Percentiles rank a stretch among this genome's conserved stretches.
These are phyloP conservation scores for Phytopythium ostracodes DNA, from an alignment of 352 stramenopile genomes.

Conservation along the genomic window DNA sequence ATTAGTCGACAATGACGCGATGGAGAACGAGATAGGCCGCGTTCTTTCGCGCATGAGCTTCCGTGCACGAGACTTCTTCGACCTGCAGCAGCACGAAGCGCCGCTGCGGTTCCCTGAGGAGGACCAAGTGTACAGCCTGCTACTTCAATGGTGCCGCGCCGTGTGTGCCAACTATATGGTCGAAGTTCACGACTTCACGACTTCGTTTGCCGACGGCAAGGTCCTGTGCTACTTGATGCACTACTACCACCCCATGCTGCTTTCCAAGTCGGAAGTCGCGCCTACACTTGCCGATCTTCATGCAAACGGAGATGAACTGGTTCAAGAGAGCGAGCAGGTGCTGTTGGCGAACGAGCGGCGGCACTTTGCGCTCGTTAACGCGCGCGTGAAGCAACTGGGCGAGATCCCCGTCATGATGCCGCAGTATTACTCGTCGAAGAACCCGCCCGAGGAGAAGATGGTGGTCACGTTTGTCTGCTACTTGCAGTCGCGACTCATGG, in stretches of 20 bases:
- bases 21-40: slow-evolving; percentile 77
- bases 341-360: slow-evolving; percentile 65
- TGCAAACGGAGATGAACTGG: slow-evolving; percentile 9
- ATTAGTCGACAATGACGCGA: slow-evolving; percentile 70
- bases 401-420: slow-evolving; percentile 90
- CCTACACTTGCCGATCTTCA: slow-evolving; percentile 35
- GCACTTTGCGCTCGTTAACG: slow-evolving; percentile 89
- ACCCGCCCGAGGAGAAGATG: slow-evolving; percentile 91
- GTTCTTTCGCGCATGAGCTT: slow-evolving; percentile 73
- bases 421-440: slow-evolving; percentile 82
- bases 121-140: slow-evolving; percentile 57
- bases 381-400: slow-evolving; percentile 88
- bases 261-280: slow-evolving; percentile 64
- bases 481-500: slow-evolving; percentile 92
- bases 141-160: slow-evolving; percentile 91
- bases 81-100: slow-evolving; percentile 27
- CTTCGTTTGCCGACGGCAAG: slow-evolving; percentile 92
- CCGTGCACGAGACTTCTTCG: slow-evolving; percentile 56
- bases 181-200: slow-evolving; percentile 86
- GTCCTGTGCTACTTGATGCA: slow-evolving; percentile 93
- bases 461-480: slow-evolving; percentile 94
- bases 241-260: slow-evolving; percentile 93
- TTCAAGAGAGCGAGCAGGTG: slow-evolving; percentile 10
- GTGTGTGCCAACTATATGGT: slow-evolving; percentile 91
- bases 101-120: slow-evolving; percentile 34